Evolutionary conservation across 2,329 filamentous ascomycete species (phyloP), one percentile per base, ranked within the genome.

Genomic region (Cyanodermella asteris): DNA sequence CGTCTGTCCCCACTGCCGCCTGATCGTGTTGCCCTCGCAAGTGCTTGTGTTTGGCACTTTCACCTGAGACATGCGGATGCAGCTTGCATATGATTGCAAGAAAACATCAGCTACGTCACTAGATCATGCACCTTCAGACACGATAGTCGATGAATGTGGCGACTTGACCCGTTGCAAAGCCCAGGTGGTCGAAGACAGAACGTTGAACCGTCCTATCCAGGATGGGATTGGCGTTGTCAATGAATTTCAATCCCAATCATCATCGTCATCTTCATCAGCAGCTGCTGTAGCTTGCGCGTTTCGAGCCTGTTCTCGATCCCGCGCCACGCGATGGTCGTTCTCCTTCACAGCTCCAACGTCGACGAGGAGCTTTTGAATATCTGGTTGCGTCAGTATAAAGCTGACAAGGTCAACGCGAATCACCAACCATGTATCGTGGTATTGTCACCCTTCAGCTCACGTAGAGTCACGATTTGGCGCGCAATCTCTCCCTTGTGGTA

Each of bases 401-500:
- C 11, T 8, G 13, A 26, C n/a, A 10, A 18, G n/a, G 20, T 22
- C 23, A 23, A 24, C 16, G 26, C 7, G 16, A 14, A 16, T 20
- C 16, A 18, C 7, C 13, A 20, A 24, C 18, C 24, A 23, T 64
- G 51, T 55, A 80, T 60, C 36, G 57, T 69, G 28, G 72, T 78
- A 34, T 62, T 60, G 4, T 64, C 60, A 4, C 87, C 87, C 7
- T 69, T 68, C 22, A 94, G 49, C 26, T 78, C 77, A 39, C 66
- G 63, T 34, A 97, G 52, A 4, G 84, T 94, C n/a, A 97, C 75
- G 25, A 93, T 53, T 50, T 97, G 87, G 53, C 70, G 78, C 44
- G 71, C 70, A 36, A 97, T 91, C 44, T 97, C 78, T 11, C 80
- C 81, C 39, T 91, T 80, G 44, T 72, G 74, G 51, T 97, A 97